Base-by-base conservation (phyloP, 1,284 basidiomycete species). In the Leccinum solheimii region DNA sequence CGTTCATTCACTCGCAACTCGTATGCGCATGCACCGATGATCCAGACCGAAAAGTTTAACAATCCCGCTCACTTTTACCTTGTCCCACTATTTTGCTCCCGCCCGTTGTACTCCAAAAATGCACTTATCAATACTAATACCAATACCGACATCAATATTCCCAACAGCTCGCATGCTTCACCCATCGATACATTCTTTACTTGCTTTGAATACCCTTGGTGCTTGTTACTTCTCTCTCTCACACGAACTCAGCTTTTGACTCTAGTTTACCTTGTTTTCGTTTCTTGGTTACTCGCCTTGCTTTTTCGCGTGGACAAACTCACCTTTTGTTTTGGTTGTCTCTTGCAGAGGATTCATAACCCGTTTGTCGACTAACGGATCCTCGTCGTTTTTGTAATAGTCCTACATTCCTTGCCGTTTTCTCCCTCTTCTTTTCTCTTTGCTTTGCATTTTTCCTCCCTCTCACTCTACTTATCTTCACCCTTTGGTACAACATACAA, bases 41-140 rank as follows among this genome's bases (percentile, higher is more conserved):
- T 50, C 2, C 48, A 49, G 34, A 48, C 26, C 19, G 21, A 38
- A 56, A 36, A 14, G 34, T 34, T 30, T 30, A 51, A 26, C 14
- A n/a, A 26, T 27, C 50, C 49, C 50, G 9, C 50, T 51, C 23
- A 13, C 8, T 48, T 48, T 23, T 14, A 23, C 45, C 45, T 9
- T 45, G 53, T 57, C 52, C 40, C n/a, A 52, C 34, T 53, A 16
- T 64, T 30, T 23, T 48, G 13, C 21, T 57, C 32, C 56, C 50
- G 52, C 48, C 27, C 53, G 34, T 43, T 69, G 68, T 73, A 69
- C 57, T 60, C n/a, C 61, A 19, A 16, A 62, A 60, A 50, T 43
- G 55, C 61, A 71, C 59, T 53, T 48, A 45, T 52, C 57, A 54
- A 48, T 48, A 23, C 50, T 51, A 51, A 56, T 52, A 56, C 50